Conservation (phyloP, 192 early-diverging fungal genomes). For the Linnemannia schmuckeri region DNA sequence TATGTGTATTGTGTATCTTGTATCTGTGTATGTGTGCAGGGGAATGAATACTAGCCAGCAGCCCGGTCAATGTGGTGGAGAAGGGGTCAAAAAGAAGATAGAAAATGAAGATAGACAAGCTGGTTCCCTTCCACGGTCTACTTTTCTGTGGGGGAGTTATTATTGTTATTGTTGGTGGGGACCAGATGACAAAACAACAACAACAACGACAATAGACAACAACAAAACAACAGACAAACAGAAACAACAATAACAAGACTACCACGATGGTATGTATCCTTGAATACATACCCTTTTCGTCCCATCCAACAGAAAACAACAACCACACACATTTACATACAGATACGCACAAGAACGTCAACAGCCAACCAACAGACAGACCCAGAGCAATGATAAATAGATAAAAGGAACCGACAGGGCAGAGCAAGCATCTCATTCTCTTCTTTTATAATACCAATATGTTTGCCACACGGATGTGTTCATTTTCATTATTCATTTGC, state of each 20-base stretch:
- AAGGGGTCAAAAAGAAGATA: too few relatives aligned
- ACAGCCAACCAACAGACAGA: not conserved
- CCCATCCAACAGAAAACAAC: not conserved
- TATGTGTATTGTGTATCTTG: not conserved
- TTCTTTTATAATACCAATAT: not conserved
- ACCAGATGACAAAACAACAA: conserved; percentile 2
- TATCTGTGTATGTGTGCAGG: not conserved
- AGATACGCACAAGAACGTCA: not conserved
- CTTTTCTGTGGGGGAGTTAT: not conserved
- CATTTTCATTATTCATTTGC: not conserved
- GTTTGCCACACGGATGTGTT: not conserved
- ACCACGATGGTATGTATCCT: conserved; percentile 1
- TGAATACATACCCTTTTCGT: not conserved
- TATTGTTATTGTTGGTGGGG: not conserved
- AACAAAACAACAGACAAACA: not conserved
- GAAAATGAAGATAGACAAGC: too few relatives aligned
- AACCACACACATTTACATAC: not conserved
- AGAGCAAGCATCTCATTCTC: too few relatives aligned
- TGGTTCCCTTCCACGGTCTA: too few relatives aligned
- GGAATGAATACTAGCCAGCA: too few relatives aligned
- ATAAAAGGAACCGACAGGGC: too few relatives aligned
- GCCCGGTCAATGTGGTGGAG: too few relatives aligned
- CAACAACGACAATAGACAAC: not conserved
- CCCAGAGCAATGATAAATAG: too few relatives aligned
- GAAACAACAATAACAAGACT: not conserved